Percentiles rank a stretch among this genome's conserved stretches.
These are phyloP conservation scores for Microglena sp. DNA, from an alignment of 139 green algal species.

Conservation along the genomic window DNA sequence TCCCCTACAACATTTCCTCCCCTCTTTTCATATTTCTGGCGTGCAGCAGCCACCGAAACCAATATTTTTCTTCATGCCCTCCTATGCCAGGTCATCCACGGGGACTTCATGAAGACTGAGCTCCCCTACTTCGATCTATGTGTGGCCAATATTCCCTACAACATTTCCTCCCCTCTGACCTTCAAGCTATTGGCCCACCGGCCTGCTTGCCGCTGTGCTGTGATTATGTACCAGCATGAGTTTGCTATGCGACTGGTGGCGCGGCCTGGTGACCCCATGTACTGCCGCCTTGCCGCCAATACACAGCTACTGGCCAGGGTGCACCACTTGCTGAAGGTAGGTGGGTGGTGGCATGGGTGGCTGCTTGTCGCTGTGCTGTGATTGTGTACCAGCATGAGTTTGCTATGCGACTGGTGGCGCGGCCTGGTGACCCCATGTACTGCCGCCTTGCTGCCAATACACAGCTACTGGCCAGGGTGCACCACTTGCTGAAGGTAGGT, in stretches of 20 bases:
- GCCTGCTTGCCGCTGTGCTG: conserved; percentile 46
- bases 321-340: too few species aligned
- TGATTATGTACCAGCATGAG: conserved; percentile 90
- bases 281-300: conserved; percentile 90
- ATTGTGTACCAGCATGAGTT: conserved; percentile 80
- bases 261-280: conserved; percentile 72
- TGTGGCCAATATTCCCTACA: conserved; percentile 99
- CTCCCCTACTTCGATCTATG: conserved; percentile 99
- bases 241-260: conserved; percentile 98
- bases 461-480: conserved; percentile 12
- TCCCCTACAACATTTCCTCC: conserved; percentile 97
- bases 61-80: too few species aligned
- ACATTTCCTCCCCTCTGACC: conserved; percentile 96
- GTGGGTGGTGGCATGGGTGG: neutral
- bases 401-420: conserved; percentile 93
- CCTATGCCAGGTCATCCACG: conserved; percentile 96
- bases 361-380: neutral
- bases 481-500: conserved; percentile 9
- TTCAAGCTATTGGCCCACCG: conserved; percentile 96
- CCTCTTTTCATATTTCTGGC: neutral
- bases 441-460: conserved; percentile 39
- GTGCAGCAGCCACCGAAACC: neutral
- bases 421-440: conserved; percentile 79
- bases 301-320: conserved; percentile 87
- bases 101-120: conserved; percentile 82